Conservation (phyloP, 2,329 filamentous ascomycete genomes). For the Berkeleyomyces rouxiae region DNA sequence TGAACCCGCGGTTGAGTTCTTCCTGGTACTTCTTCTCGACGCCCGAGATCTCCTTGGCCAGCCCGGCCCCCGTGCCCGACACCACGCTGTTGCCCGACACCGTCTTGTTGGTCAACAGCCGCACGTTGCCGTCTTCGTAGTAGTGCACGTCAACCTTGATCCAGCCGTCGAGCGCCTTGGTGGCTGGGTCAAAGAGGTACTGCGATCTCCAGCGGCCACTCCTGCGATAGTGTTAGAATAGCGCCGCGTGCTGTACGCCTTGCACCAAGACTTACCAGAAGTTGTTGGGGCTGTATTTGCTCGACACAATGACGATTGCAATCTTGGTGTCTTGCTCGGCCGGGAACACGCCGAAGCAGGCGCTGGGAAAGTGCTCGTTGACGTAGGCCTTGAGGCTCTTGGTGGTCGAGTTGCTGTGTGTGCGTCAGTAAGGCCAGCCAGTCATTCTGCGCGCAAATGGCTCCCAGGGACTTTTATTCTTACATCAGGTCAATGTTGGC, state of each 20-base stretch:
- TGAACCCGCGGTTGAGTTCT: conserved; percentile 83
- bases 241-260: background rate
- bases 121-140: conserved; percentile 97
- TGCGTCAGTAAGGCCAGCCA: background rate
- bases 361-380: conserved; percentile 74
- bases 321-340: conserved; percentile 58
- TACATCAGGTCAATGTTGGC: conserved; percentile 66
- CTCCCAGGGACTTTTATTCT: conserved; percentile 18
- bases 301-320: conserved; percentile 73
- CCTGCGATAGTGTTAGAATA: conserved; percentile 29
- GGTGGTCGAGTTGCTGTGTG: conserved; percentile 53
- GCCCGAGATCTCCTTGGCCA: conserved; percentile 61
- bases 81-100: conserved; percentile 41
- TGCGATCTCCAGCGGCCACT: conserved; percentile 91
- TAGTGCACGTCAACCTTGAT: conserved; percentile 96
- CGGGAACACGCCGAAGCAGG: conserved; percentile 68
- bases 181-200: conserved; percentile 62
- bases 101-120: conserved; percentile 75
- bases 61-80: conserved; percentile 45
- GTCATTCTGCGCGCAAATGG: background rate
- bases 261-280: conserved; percentile 52
- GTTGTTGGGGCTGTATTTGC: conserved; percentile 96
- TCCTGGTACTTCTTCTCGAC: conserved; percentile 91
- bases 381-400: conserved; percentile 63
- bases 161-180: conserved; percentile 51